Conservation (phyloP, 768 basidiomycete genomes). For the Boletus eberwhitei region DNA sequence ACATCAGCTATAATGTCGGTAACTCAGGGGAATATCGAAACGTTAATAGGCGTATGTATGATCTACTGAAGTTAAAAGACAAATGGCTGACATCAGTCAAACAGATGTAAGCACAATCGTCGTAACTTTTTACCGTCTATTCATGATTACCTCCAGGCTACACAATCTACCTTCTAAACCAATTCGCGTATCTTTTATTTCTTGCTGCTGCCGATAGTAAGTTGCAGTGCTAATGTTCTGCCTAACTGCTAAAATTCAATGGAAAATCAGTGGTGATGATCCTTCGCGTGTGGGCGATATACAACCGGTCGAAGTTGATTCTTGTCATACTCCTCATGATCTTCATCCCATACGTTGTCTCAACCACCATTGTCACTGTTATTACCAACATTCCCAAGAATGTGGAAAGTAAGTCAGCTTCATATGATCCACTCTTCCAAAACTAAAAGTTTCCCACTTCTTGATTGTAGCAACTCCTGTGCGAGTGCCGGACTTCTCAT, state of each 20-base stretch:
- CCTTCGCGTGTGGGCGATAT: constrained; percentile 11
- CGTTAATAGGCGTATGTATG: not conserved
- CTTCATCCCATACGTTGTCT: not conserved
- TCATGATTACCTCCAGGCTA: not conserved
- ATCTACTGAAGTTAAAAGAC: not conserved
- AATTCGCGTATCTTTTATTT: constrained; percentile 1
- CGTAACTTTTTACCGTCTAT: not conserved
- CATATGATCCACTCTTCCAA: not conserved
- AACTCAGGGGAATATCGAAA: not conserved
- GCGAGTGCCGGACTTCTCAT: not conserved
- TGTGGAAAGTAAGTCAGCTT: not conserved
- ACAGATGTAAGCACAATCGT: constrained; percentile 2
- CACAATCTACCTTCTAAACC: not conserved
- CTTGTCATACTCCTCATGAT: not conserved
- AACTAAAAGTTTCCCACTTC: not conserved
- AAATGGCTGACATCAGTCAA: not conserved
- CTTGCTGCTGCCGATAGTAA: constrained; percentile 4
- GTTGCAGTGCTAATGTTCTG: not conserved
- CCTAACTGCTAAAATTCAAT: not conserved
- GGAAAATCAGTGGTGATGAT: constrained; percentile 6
- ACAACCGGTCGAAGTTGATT: not conserved
- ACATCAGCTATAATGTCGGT: not conserved
- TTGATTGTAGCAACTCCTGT: not conserved
- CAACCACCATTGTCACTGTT: not conserved
- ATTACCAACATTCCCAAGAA: not conserved